Conservation (phyloP, 2,329 filamentous ascomycete genomes). For the Pseudocercospora macadamiae region DNA sequence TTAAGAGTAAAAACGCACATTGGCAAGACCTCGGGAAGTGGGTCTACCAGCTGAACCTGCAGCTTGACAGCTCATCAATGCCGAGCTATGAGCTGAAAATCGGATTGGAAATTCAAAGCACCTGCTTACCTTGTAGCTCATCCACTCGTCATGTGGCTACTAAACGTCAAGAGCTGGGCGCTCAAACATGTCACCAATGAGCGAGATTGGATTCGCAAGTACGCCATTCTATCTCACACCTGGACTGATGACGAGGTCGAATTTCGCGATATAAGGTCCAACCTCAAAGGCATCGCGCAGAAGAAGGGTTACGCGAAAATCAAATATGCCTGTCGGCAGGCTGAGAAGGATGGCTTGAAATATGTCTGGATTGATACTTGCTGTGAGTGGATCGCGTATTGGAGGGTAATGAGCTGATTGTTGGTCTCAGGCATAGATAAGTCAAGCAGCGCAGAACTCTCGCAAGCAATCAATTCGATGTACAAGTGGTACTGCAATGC, state of each 20-base stretch:
- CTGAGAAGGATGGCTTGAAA: conserved; percentile 8
- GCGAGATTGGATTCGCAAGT: not conserved
- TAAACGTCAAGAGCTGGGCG: not conserved
- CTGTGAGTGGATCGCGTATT: no score
- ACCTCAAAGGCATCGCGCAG: not conserved
- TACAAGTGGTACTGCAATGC: conserved; percentile 25
- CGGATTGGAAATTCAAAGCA: no score
- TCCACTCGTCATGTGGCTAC: not conserved
- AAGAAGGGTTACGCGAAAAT: conserved; percentile 20
- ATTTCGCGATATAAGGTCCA: not conserved
- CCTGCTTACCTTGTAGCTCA: no score
- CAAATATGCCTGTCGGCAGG: conserved; percentile 16
- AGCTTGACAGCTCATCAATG: conserved; percentile 1
- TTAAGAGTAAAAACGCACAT: not conserved
- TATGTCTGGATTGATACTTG: conserved; percentile 28
- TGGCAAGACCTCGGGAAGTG: not conserved
- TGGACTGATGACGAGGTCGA: not conserved
- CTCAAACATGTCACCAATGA: not conserved
- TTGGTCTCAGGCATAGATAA: no score
- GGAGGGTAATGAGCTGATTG: no score
- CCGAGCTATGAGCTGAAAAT: no score
- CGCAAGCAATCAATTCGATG: conserved; percentile 27
- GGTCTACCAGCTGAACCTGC: not conserved
- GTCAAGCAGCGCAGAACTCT: conserved; percentile 20
- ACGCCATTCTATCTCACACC: not conserved